Evolutionary conservation across 306 rosid species (phyloP).

Genomic region (Cajanus cajan): DNA sequence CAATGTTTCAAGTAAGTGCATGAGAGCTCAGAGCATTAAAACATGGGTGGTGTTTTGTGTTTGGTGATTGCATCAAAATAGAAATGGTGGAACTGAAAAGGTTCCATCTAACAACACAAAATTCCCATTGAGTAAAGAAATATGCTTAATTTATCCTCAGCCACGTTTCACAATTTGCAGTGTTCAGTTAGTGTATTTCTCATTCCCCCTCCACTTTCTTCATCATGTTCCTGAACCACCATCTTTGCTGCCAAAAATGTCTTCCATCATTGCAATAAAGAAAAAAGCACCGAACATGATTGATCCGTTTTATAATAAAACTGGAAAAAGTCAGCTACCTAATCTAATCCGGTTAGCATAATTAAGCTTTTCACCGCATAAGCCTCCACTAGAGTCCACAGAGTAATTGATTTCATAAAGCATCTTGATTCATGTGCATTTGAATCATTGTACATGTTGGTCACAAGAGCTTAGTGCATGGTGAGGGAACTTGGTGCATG

Average conservation of each 20-base stretch:
- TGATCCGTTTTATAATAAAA: constrained; percentile 8
- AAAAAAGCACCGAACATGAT: constrained; percentile 13
- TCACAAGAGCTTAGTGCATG: neutral
- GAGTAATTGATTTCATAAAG: constrained; percentile 15
- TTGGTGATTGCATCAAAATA: constrained; percentile 7
- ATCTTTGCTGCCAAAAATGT: constrained; percentile 23
- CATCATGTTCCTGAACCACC: constrained; percentile 21
- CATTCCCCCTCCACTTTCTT: constrained; percentile 27
- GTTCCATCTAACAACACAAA: constrained; percentile 9
- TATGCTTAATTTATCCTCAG: neutral
- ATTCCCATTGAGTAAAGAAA: neutral
- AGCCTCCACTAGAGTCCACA: constrained; percentile 21
- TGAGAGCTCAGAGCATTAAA: neutral
- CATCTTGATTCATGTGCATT: neutral
- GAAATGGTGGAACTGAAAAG: constrained; percentile 11
- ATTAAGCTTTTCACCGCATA: constrained; percentile 38
- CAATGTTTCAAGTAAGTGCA: neutral
- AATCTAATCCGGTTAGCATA: constrained; percentile 3
- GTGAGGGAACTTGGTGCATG: neutral
- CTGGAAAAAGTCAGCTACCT: constrained; percentile 29
- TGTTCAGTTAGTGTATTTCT: neutral
- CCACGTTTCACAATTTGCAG: neutral
- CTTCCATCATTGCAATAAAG: constrained; percentile 32
- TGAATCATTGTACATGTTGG: neutral
- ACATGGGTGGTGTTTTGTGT: neutral